Percentiles rank a stretch among this genome's conserved stretches.
Evolutionary conservation across 2,329 filamentous ascomycete genomes (phyloP).

Genomic region (Pestalotiopsis fici): DNA sequence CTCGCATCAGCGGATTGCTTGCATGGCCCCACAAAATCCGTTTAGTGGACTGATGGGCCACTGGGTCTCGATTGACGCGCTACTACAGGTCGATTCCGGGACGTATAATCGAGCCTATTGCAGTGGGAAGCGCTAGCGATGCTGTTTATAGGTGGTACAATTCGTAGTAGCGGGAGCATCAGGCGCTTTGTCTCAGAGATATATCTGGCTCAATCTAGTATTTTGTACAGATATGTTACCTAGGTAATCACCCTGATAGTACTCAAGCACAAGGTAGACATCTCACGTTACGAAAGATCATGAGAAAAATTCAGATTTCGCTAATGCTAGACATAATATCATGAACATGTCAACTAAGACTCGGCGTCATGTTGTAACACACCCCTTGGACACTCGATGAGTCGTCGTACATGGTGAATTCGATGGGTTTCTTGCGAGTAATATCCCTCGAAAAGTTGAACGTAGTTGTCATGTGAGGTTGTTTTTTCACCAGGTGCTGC

Average conservation of each 20-base stretch:
- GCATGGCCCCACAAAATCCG: background rate
- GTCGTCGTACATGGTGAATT: background rate
- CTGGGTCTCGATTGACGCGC: background rate
- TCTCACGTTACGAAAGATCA: too few species aligned
- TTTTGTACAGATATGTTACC: background rate
- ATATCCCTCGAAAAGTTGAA: background rate
- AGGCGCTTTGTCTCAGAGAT: too few species aligned
- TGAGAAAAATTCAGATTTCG: background rate
- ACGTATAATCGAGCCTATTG: background rate
- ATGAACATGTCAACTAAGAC: background rate
- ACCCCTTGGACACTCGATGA: background rate
- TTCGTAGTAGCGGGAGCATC: too few species aligned
- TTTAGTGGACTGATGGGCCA: background rate
- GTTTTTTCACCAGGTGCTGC: background rate
- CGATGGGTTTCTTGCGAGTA: background rate
- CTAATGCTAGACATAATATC: background rate
- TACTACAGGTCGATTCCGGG: background rate
- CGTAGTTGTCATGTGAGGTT: background rate
- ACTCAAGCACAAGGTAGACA: too few species aligned
- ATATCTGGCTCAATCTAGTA: background rate
- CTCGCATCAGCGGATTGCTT: background rate
- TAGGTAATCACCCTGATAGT: too few species aligned
- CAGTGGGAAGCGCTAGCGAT: background rate
- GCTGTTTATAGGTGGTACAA: background rate
- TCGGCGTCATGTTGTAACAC: background rate